A percentile compares a stretch with the other conserved stretches of the same genome.
Conservation (phyloP, 192 early-diverging fungal species). For the Podila horticola region DNA sequence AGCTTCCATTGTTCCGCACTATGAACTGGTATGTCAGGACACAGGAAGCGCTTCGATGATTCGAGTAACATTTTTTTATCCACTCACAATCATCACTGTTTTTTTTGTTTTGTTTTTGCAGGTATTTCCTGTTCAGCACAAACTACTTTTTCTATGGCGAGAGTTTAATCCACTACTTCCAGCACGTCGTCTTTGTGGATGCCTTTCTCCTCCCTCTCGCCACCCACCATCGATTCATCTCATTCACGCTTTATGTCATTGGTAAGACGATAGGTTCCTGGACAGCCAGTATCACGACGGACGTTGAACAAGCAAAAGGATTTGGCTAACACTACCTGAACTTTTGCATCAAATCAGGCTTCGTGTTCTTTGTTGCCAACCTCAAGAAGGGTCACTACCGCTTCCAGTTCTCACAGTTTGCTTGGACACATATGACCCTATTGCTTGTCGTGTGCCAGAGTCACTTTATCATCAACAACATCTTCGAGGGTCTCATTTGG, state of each 20-base stretch:
- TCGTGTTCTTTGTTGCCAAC: slow-evolving; percentile 95
- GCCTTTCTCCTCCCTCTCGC: slow-evolving; percentile 86
- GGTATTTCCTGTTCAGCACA: slow-evolving; percentile 89
- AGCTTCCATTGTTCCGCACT: slow-evolving; percentile 89
- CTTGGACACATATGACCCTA: slow-evolving; percentile 97
- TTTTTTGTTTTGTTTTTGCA: slow-evolving; percentile 18
- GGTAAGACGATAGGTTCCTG: slow-evolving; percentile 58
- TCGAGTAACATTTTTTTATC: no score
- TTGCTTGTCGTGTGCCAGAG: slow-evolving; percentile 92
- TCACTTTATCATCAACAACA: slow-evolving; percentile 97
- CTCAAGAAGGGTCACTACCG: slow-evolving; percentile 93
- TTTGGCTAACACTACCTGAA: neutral
- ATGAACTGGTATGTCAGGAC: slow-evolving; percentile 76
- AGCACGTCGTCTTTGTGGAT: slow-evolving; percentile 85
- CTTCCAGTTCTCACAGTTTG: slow-evolving; percentile 96
- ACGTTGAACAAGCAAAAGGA: neutral
- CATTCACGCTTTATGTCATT: slow-evolving; percentile 87
- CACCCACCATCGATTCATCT: slow-evolving; percentile 94
- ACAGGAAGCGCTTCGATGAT: neutral
- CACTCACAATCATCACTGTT: neutral
- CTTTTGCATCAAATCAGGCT: slow-evolving; percentile 50
- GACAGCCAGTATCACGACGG: neutral
- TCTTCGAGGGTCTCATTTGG: slow-evolving; percentile 98
- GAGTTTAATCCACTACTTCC: slow-evolving; percentile 90
- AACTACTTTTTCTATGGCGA: slow-evolving; percentile 97